A percentile compares a stretch with the other conserved stretches of the same genome.
phyloP scores from a whole-genome alignment of 208 protist genomes.

The Crithidia thermophila region DNA sequence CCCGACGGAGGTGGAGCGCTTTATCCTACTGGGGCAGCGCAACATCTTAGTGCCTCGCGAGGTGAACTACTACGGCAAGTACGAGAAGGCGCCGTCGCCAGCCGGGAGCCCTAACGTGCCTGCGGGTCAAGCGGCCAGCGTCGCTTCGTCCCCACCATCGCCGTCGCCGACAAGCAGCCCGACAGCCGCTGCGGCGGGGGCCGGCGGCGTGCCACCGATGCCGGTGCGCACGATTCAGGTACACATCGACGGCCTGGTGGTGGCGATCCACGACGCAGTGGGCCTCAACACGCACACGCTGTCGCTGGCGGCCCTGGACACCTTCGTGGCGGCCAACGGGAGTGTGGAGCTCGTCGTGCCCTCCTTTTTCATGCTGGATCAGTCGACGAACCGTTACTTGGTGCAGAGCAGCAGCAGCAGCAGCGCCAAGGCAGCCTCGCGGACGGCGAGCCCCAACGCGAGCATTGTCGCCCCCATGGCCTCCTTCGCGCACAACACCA shows the following conservation, averaged over 20 bases:
- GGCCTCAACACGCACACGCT: conserved; percentile 72
- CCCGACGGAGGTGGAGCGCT: conserved; percentile 62
- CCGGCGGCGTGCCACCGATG: neutral
- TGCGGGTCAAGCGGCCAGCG: neutral
- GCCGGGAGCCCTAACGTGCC: neutral
- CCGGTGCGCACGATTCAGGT: conserved; percentile 49
- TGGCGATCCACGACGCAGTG: conserved; percentile 65
- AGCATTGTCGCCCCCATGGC: neutral
- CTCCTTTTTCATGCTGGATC: conserved; percentile 54
- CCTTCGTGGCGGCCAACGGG: conserved; percentile 38
- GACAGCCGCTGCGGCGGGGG: neutral
- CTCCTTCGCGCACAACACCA: neutral
- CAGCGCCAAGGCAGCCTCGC: neutral
- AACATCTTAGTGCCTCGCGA: conserved; percentile 64
- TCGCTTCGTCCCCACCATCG: neutral
- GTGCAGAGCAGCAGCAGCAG: conserved; percentile 35
- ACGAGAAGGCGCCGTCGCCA: conserved; percentile 15
- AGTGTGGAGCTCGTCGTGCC: conserved; percentile 47
- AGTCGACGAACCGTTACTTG: conserved; percentile 61
- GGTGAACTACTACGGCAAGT: conserved; percentile 51
- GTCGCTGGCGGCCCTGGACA: conserved; percentile 36
- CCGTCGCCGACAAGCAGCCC: neutral
- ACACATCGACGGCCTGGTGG: conserved; percentile 44
- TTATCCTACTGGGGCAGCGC: conserved; percentile 56
- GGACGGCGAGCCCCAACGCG: neutral